phyloP scores from a whole-genome alignment of 2,329 filamentous ascomycete genomes.

The Beauveria pseudobassiana region DNA sequence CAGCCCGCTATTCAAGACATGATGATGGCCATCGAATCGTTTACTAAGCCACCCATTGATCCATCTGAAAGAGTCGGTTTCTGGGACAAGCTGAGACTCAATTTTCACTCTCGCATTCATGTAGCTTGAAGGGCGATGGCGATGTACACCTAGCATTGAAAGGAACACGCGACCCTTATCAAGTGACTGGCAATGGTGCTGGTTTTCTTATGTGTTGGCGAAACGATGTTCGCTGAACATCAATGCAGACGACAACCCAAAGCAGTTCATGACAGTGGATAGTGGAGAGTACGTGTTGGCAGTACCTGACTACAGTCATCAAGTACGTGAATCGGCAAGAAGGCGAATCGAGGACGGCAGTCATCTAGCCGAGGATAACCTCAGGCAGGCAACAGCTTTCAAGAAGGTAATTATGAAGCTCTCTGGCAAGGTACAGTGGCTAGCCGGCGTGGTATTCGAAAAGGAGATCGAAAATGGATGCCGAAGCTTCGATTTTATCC shows the following conservation, averaged over 20 bases:
- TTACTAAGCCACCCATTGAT: constrained; percentile 92
- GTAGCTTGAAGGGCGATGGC: constrained; percentile 89
- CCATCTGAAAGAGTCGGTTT: constrained; percentile 91
- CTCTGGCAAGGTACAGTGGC: constrained; percentile 90
- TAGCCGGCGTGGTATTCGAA: constrained; percentile 88
- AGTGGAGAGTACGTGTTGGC: constrained; percentile 94
- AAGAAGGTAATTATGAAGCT: constrained; percentile 99
- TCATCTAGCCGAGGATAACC: constrained; percentile 53
- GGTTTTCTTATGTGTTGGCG: constrained; percentile 99
- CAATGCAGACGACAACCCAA: constrained; percentile 77
- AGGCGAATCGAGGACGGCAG: constrained; percentile 49
- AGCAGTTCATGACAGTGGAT: constrained; percentile 90
- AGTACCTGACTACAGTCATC: constrained; percentile 85
- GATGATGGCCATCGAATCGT: constrained; percentile 98
- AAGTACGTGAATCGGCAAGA: constrained; percentile 61
- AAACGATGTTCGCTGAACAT: constrained; percentile 84
- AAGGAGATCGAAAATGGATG: constrained; percentile 63
- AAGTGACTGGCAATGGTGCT: constrained; percentile 84
- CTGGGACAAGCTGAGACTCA: constrained; percentile 96
- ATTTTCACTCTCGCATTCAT: constrained; percentile 84
- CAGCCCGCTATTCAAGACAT: constrained; percentile 98
- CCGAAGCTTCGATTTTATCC: constrained; percentile 80
- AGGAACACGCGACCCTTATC: constrained; percentile 85
- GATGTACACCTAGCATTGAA: constrained; percentile 93
- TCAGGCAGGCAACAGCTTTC: constrained; percentile 73